A percentile compares a stretch with the other conserved stretches of the same genome.
These are phyloP conservation scores for Acanthamoeba castellanii DNA, from an alignment of 208 protist species.

Conservation along the genomic window DNA sequence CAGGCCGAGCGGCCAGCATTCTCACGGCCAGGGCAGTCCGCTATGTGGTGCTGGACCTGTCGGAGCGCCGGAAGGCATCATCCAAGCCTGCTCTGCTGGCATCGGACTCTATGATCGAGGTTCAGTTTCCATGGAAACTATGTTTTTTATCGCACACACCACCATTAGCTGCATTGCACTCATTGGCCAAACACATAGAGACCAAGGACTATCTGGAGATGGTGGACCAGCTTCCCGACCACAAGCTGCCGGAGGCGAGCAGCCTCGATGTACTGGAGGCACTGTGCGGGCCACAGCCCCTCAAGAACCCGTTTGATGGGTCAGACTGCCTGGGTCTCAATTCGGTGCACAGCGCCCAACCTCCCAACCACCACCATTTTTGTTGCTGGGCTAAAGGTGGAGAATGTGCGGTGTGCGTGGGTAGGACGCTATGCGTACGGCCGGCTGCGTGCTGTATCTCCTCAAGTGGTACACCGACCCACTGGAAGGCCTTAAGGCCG, in stretches of 20 bases:
- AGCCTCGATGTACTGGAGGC: not conserved
- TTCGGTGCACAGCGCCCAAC: not conserved
- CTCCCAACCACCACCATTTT: too few species aligned
- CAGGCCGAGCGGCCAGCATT: not conserved
- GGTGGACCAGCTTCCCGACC: constrained; percentile 24
- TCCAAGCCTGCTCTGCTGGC: too few species aligned
- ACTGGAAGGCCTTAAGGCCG: not conserved
- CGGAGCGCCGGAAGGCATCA: too few species aligned
- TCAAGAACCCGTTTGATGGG: not conserved
- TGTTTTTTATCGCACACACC: not conserved
- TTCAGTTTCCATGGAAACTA: too few species aligned
- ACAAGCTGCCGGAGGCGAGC: not conserved
- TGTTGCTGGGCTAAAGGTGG: too few species aligned
- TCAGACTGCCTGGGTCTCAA: not conserved
- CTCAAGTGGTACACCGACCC: not conserved
- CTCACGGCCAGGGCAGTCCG: not conserved
- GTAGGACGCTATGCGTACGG: constrained; percentile 13
- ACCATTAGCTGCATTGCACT: not conserved
- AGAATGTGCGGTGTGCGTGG: too few species aligned
- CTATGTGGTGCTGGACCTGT: not conserved
- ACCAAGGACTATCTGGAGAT: not conserved
- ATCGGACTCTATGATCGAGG: too few species aligned
- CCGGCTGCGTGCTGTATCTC: constrained; percentile 16
- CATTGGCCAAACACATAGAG: not conserved
- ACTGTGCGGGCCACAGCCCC: constrained; percentile 28